These are phyloP conservation scores for Botrytis byssoidea DNA, from an alignment of 2,329 filamentous ascomycete species.

Conservation along the genomic window DNA sequence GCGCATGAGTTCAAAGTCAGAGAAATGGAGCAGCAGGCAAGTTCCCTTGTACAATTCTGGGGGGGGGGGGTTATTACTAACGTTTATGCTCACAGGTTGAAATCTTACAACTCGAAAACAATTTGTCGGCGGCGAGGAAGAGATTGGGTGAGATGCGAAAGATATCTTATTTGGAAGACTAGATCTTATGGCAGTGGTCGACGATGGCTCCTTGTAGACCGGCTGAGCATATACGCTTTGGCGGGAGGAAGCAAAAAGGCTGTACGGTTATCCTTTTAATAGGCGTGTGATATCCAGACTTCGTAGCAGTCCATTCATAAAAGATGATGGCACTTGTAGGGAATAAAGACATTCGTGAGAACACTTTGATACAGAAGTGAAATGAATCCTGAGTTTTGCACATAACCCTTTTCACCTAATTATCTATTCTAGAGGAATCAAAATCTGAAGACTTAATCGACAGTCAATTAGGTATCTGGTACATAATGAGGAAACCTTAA, in stretches of 20 bases:
- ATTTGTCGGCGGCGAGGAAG: conserved; percentile 73
- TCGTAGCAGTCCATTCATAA: not conserved
- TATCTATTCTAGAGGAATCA: not conserved
- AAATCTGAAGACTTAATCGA: not conserved
- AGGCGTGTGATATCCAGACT: conserved; percentile 15
- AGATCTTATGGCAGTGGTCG: not conserved
- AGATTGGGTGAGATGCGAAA: conserved; percentile 89
- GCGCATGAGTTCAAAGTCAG: conserved; percentile 97
- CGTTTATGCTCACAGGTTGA: conserved; percentile 66
- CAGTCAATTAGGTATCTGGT: not conserved
- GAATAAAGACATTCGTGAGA: not conserved
- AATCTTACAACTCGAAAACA: conserved; percentile 92
- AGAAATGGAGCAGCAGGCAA: conserved; percentile 99
- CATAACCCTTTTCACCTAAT: not conserved
- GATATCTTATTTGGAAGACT: conserved; percentile 39
- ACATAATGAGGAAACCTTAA: not conserved
- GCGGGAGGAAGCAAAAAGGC: not conserved
- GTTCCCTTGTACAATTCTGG: conserved; percentile 37
- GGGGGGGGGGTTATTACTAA: conserved; percentile 19
- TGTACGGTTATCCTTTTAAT: not conserved
- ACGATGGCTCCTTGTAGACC: not conserved
- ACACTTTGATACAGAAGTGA: not conserved
- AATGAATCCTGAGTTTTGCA: not conserved
- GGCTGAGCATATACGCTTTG: not conserved
- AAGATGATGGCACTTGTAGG: conserved; percentile 1